phyloP scores from a whole-genome alignment of 371 early-diverging fungal genomes.

The Mortierella sp. region DNA sequence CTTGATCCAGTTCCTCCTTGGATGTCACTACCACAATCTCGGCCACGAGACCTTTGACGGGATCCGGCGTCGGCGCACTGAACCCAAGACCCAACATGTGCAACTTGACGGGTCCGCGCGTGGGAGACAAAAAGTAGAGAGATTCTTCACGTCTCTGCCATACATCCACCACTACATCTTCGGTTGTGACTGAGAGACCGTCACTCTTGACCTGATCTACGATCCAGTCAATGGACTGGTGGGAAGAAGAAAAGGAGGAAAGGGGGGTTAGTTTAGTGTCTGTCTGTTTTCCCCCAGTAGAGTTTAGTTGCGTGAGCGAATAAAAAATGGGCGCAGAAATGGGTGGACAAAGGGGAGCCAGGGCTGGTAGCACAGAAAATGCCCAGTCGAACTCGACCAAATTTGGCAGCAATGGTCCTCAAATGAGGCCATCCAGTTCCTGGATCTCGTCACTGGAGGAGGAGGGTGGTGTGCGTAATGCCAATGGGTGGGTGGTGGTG shows the following conservation, averaged over 20 bases:
- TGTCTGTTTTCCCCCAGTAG: too few species aligned
- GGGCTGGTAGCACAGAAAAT: background rate
- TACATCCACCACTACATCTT: constrained; percentile 59
- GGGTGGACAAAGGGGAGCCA: background rate
- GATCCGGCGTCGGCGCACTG: constrained; percentile 57
- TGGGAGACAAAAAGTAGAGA: constrained; percentile 57
- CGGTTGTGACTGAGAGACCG: constrained; percentile 59
- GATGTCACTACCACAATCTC: constrained; percentile 57
- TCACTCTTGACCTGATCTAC: constrained; percentile 53
- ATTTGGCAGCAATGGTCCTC: too few species aligned
- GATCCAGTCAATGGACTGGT: constrained; percentile 62
- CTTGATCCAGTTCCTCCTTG: constrained; percentile 57
- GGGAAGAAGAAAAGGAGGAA: background rate
- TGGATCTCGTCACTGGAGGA: too few species aligned
- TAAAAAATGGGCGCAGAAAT: too few species aligned
- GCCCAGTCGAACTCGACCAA: background rate
- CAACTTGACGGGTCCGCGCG: constrained; percentile 59
- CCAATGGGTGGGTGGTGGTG: background rate
- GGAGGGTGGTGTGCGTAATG: background rate
- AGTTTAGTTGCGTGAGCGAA: too few species aligned
- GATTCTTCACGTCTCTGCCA: constrained; percentile 64
- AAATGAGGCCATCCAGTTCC: too few species aligned
- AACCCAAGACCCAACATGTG: constrained; percentile 64
- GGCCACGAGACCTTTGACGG: constrained; percentile 58
- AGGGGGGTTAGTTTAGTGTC: too few species aligned